Conservation (phyloP, 345 rosid species). For the Leavenworthia alabamica region DNA sequence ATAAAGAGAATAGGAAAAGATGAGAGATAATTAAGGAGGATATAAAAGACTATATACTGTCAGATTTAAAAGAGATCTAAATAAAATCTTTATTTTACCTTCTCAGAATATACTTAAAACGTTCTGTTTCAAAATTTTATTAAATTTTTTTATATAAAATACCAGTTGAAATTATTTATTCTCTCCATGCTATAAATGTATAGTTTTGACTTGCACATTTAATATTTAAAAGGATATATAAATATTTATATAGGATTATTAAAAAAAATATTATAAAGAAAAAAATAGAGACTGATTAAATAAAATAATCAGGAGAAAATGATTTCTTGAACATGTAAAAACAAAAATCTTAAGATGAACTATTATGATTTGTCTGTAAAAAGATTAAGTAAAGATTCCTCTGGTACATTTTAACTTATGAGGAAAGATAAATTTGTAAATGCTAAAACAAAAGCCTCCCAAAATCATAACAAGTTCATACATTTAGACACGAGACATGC, state of each 20-base stretch:
- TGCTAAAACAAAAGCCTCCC: constrained; percentile 10
- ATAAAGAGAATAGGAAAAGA: background rate
- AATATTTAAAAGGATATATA: too few species aligned
- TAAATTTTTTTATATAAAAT: too few species aligned
- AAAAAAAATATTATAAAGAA: too few species aligned
- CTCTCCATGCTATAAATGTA: too few species aligned
- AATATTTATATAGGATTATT: too few species aligned
- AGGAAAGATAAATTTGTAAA: constrained; percentile 3
- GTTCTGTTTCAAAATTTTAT: too few species aligned
- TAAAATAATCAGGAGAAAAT: background rate
- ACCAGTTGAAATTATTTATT: too few species aligned
- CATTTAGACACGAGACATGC: constrained; percentile 51
- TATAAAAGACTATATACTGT: background rate
- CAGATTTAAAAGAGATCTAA: background rate
- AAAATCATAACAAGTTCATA: background rate
- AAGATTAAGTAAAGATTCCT: constrained; percentile 11
- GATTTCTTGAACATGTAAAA: background rate
- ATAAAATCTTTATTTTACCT: background rate
- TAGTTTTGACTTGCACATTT: too few species aligned
- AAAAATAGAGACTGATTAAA: background rate
- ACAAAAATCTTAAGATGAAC: background rate
- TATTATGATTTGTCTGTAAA: constrained; percentile 18
- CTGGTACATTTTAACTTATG: constrained; percentile 12
- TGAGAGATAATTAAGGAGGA: background rate
- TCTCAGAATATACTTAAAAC: background rate